Percentiles rank a stretch among this genome's conserved stretches.
phyloP scores from a whole-genome alignment of 768 basidiomycete genomes.

The Tylopilus subfusipes region DNA sequence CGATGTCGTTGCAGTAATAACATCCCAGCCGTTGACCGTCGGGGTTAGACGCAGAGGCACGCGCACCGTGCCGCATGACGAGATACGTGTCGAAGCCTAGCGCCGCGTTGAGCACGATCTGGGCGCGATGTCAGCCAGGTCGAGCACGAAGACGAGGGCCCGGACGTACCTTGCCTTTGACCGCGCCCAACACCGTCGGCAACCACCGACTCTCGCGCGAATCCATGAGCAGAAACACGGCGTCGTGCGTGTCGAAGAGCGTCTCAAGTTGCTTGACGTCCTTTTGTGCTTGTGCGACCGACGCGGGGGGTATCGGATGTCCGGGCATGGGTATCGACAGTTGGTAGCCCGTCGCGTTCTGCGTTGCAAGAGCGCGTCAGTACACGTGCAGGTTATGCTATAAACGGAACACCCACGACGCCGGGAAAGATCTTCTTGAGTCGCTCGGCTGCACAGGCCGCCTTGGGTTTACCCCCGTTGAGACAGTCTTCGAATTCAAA shows the following conservation, averaged over 20 bases:
- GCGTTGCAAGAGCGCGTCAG: neutral
- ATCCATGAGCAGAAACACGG: slow-evolving; percentile 92
- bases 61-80: slow-evolving; percentile 92
- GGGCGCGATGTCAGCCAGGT: neutral
- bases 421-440: slow-evolving; percentile 91
- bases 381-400: neutral
- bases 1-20: slow-evolving; percentile 98
- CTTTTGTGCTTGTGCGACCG: slow-evolving; percentile 53
- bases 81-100: slow-evolving; percentile 95
- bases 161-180: slow-evolving; percentile 73
- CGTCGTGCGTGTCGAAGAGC: slow-evolving; percentile 85
- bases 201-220: slow-evolving; percentile 97
- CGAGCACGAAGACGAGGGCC: neutral
- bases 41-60: slow-evolving; percentile 31
- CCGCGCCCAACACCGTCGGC: slow-evolving; percentile 82
- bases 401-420: slow-evolving; percentile 53
- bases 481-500: slow-evolving; percentile 95
- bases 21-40: slow-evolving; percentile 65
- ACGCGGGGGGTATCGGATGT: slow-evolving; percentile 73
- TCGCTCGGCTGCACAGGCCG: slow-evolving; percentile 80
- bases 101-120: slow-evolving; percentile 94
- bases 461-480: slow-evolving; percentile 90
- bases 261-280: slow-evolving; percentile 72
- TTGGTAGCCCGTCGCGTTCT: slow-evolving; percentile 80
- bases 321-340: slow-evolving; percentile 97